Base-by-base conservation (phyloP, 176 grass and related monocot genomes). In the Ananas comosus region DNA sequence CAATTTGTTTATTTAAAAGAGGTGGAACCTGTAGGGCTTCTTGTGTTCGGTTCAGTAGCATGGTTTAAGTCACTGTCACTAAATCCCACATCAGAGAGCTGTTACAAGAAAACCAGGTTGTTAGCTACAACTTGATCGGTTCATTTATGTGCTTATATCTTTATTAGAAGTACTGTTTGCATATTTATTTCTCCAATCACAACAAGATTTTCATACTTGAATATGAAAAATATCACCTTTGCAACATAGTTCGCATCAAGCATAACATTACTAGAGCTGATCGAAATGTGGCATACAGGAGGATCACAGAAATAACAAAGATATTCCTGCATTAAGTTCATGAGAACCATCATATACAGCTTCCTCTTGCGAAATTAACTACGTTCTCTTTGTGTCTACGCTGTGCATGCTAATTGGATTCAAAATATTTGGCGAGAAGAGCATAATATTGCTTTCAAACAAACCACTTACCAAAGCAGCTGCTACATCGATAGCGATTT, bases 251-350 rank as follows among this genome's bases (percentile, higher is more conserved):
- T 74, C 50, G 78, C 42, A 49, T 99, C 87, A 84, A 99, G 76
- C 72, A 91, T 75, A 28, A 91, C 82, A 64, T 77, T 90, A 64
- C 78, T 82, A 1, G 94, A 93, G 79, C 63, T 86, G 74, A 99
- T 66, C 2, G 94, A 80, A 59, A 88, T 82, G 73, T 81, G 78
- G 72, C 85, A 88, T 57, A 99, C 56, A 65, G 90, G 90, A 42
- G 87, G 94, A 9, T 93, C 87, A 70, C 90, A 99, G 61, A 84
- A 92, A 82, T 88, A 91, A 72, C 90, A 92, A 66, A 93, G 94
- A 57, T 99, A 91, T 67, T 99, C 94, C 94, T 99, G 82, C 52
- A 83, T 63, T 53, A 77, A n/a, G 3, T 66, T 71, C n/a, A 25
- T 63, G 24, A 54, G 24, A 73, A 63, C 10, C 33, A 1, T 63